Conservation (phyloP, 2,329 filamentous ascomycete species). For the Uncinocarpus reesii region DNA sequence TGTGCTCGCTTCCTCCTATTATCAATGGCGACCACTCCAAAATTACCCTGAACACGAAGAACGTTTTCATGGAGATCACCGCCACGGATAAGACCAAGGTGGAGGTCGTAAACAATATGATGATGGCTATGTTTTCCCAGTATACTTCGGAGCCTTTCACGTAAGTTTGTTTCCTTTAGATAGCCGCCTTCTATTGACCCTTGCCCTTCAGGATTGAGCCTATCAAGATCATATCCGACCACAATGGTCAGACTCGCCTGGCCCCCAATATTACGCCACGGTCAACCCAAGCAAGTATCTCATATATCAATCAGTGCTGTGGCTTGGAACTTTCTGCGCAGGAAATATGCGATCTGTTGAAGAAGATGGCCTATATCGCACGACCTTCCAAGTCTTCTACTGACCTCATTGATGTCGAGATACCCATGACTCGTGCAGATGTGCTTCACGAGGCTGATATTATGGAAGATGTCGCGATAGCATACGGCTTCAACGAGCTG, state of each 20-base stretch:
- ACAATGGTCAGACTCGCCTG: conserved; percentile 73
- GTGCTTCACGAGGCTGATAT: conserved; percentile 94
- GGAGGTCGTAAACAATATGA: conserved; percentile 88
- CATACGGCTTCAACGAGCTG: conserved; percentile 94
- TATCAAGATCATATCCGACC: conserved; percentile 79
- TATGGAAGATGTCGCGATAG: conserved; percentile 96
- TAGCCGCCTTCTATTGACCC: background rate
- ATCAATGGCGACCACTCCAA: conserved; percentile 98
- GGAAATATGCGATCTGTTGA: conserved; percentile 67
- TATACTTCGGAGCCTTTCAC: conserved; percentile 85
- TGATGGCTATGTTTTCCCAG: conserved; percentile 93
- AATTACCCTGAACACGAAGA: conserved; percentile 80
- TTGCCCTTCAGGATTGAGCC: conserved; percentile 57
- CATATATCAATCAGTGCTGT: conserved; percentile 89
- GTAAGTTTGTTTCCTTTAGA: conserved; percentile 24
- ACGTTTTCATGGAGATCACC: conserved; percentile 95
- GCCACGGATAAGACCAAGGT: conserved; percentile 93
- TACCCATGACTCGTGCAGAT: conserved; percentile 85
- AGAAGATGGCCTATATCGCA: conserved; percentile 81
- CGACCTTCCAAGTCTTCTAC: conserved; percentile 59
- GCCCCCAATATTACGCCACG: conserved; percentile 73
- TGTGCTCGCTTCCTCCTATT: conserved; percentile 91
- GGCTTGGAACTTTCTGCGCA: conserved; percentile 66
- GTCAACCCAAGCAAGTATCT: conserved; percentile 68
- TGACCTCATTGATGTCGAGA: conserved; percentile 66